Evolutionary conservation across 345 rosid species (phyloP).

Genomic region (Isatis tinctoria): DNA sequence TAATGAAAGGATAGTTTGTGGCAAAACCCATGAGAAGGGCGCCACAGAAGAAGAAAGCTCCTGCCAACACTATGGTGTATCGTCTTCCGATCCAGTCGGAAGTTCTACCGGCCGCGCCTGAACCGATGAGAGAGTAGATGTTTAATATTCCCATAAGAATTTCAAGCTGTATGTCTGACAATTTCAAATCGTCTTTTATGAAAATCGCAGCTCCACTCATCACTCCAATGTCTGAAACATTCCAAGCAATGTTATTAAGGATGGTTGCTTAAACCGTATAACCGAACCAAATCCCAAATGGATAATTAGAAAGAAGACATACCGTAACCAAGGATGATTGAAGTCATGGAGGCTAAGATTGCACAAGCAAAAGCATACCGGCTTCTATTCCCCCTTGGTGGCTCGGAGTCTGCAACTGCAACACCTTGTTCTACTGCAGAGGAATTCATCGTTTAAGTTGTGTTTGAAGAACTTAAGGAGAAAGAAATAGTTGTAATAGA

Average conservation of each 20-base stretch:
- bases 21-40: slow-evolving; percentile 70
- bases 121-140: slow-evolving; percentile 54
- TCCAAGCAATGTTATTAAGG: not conserved
- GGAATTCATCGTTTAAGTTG: not conserved
- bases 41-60: slow-evolving; percentile 49
- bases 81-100: slow-evolving; percentile 71
- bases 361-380: slow-evolving; percentile 54
- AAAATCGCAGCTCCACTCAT: slow-evolving; percentile 36
- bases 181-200: slow-evolving; percentile 20
- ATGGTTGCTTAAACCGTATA: not conserved
- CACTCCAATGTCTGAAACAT: slow-evolving; percentile 31
- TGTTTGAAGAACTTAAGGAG: not conserved
- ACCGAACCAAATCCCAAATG: not conserved
- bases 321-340: slow-evolving; percentile 70
- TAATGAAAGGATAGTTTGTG: slow-evolving; percentile 47
- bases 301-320: slow-evolving; percentile 27
- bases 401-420: not conserved
- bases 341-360: slow-evolving; percentile 64
- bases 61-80: slow-evolving; percentile 61
- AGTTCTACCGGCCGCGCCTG: slow-evolving; percentile 51
- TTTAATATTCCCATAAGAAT: slow-evolving; percentile 58
- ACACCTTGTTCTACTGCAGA: slow-evolving; percentile 15
- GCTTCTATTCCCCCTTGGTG: slow-evolving; percentile 24
- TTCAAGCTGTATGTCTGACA: slow-evolving; percentile 41
- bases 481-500: not conserved